These are phyloP conservation scores for Chamaecrista fasciculata DNA, from an alignment of 306 rosid species.

Conservation along the genomic window DNA sequence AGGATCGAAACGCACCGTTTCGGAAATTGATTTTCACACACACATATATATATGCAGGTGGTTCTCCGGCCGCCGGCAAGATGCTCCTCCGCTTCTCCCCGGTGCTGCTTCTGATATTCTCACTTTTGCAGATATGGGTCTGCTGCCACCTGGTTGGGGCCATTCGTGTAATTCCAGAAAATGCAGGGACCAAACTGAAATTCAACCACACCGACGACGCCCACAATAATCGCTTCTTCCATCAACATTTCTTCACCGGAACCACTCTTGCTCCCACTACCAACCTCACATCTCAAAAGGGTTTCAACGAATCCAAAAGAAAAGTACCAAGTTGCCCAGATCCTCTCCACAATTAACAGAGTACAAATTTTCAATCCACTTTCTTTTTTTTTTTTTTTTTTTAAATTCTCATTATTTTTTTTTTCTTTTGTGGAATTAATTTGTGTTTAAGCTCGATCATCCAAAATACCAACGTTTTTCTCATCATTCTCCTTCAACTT, in stretches of 20 bases:
- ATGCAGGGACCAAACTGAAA: constrained; percentile 20
- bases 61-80: constrained; percentile 40
- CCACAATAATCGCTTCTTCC: constrained; percentile 10
- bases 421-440: neutral
- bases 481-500: constrained; percentile 30
- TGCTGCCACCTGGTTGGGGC: constrained; percentile 51
- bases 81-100: constrained; percentile 35
- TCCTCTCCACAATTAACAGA: constrained; percentile 89
- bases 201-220: neutral
- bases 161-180: constrained; percentile 44
- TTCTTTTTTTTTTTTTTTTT: neutral
- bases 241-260: constrained; percentile 42
- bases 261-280: constrained; percentile 29
- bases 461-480: constrained; percentile 92
- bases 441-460: constrained; percentile 22
- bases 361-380: constrained; percentile 17
- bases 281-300: constrained; percentile 30
- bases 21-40: too few species aligned
- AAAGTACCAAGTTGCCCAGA: constrained; percentile 95
- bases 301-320: constrained; percentile 67
- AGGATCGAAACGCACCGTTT: too few species aligned
- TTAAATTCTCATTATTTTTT: neutral
- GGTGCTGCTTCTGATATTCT: constrained; percentile 34
- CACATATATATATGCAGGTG: too few species aligned
- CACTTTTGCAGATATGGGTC: constrained; percentile 50